Evolutionary conservation across 2,329 filamentous ascomycete species (phyloP), one percentile per base, ranked within the genome.

Genomic region (Periglandula ipomoeae): DNA sequence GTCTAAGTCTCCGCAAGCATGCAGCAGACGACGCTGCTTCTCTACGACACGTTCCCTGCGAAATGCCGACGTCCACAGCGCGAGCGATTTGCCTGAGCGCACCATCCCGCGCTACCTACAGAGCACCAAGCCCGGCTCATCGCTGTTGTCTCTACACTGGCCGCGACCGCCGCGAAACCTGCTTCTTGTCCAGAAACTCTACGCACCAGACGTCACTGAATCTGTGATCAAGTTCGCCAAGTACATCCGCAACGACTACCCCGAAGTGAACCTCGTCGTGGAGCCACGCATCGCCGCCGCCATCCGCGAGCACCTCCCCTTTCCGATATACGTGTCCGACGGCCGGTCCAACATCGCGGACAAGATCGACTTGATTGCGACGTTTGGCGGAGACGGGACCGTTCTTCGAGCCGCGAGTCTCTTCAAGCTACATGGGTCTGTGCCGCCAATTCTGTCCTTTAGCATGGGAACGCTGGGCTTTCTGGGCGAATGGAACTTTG

Each of bases 391-490:
- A 38, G 93, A 98, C 15, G 65, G 65, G 8, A 68, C 65, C 3
- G 65, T 68, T 8, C 52, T 68, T 11, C 59, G 65, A 20, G 65
- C 65, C 1, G 65, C 65, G 6, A 68, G 65, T 49, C 51, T 96
- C 5, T 97, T 66, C 69, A 89, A 89, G 51, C 84, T 87, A 34
- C 82, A 87, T 40, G 74, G 78, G 2, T 81, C 82, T 39, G 91
- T 98, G 0, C 93, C 93, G 0, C 93, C 93, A 0, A 86, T 98
- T 30, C 73, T 98, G 7, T 89, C 88, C 1, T 98, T 98, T 62
- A 95, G 89, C 63, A 96, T 98, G 88, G 93, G 93, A 5, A 94
- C 91, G 0, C 72, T 98, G 1, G 93, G 93, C 0, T 98, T 98
- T 57, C 70, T 98, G 7, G 90, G 91, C 15, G 91, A 97, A 67